Conservation (phyloP, 257 asterid genomes). For the Fraxinus anomala region DNA sequence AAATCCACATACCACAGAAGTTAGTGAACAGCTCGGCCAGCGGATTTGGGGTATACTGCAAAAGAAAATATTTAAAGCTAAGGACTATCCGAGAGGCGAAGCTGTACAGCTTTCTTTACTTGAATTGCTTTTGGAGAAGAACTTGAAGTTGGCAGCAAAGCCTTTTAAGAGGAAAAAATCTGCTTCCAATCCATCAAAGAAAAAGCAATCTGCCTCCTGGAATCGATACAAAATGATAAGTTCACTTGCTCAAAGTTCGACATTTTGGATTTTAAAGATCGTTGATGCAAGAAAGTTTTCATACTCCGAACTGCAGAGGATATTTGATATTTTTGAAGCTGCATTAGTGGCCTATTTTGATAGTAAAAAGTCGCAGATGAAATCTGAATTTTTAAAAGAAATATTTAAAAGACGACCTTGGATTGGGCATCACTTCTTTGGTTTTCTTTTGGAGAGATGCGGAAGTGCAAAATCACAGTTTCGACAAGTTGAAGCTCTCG, state of each 20-base stretch:
- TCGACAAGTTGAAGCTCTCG: slow-evolving; percentile 89
- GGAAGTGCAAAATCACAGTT: slow-evolving; percentile 64
- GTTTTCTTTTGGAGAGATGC: slow-evolving; percentile 84
- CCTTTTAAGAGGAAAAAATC: slow-evolving; percentile 87
- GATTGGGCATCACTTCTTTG: slow-evolving; percentile 68
- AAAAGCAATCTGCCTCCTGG: slow-evolving; percentile 79
- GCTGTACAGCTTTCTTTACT: slow-evolving; percentile 60
- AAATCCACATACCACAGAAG: slow-evolving; percentile 84
- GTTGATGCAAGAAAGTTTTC: slow-evolving; percentile 66
- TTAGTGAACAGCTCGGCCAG: slow-evolving; percentile 94
- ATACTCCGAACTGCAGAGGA: slow-evolving; percentile 54
- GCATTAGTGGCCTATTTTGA: slow-evolving; percentile 65
- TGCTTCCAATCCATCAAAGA: slow-evolving; percentile 60
- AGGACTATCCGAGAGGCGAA: slow-evolving; percentile 81
- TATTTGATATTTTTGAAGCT: slow-evolving; percentile 56
- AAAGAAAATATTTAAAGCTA: slow-evolving; percentile 89
- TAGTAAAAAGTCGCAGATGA: slow-evolving; percentile 81
- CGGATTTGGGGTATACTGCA: slow-evolving; percentile 93
- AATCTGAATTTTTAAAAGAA: slow-evolving; percentile 74
- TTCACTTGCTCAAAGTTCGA: slow-evolving; percentile 80
- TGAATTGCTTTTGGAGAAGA: slow-evolving; percentile 74
- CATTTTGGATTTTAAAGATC: slow-evolving; percentile 82
- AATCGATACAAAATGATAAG: slow-evolving; percentile 70
- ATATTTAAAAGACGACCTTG: slow-evolving; percentile 72
- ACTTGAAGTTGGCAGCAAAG: slow-evolving; percentile 77